Conservation (phyloP, 139 green algal genomes). For the Volvox reticuliferus region DNA sequence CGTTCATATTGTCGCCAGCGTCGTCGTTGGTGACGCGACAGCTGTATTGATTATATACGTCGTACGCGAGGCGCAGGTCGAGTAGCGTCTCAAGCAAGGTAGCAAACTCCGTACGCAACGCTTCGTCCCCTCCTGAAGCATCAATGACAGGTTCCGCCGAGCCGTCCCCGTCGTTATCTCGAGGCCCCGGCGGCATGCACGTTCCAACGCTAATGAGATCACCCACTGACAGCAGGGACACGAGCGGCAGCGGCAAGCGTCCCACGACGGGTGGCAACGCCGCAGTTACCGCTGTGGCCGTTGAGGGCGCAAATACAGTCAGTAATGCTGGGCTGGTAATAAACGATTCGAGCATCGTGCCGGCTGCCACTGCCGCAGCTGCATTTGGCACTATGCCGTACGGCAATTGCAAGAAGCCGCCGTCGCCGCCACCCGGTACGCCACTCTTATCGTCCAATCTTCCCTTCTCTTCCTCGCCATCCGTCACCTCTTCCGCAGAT, state of each 20-base stretch:
- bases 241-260: slow-evolving; percentile 40
- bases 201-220: background rate
- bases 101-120: slow-evolving; percentile 58
- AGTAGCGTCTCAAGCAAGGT: slow-evolving; percentile 72
- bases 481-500: background rate
- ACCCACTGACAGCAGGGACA: slow-evolving; percentile 27
- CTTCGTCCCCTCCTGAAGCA: background rate
- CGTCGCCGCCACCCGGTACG: background rate
- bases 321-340: background rate
- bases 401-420: background rate
- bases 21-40: background rate
- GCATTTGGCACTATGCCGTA: slow-evolving; percentile 8
- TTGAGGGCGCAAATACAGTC: slow-evolving; percentile 23
- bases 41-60: slow-evolving; percentile 1
- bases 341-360: slow-evolving; percentile 7
- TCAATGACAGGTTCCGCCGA: no score
- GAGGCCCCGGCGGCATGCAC: background rate
- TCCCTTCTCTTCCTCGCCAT: background rate
- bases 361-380: background rate
- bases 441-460: background rate
- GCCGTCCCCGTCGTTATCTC: no score
- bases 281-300: slow-evolving; percentile 22
- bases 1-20: background rate
- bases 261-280: slow-evolving; percentile 47
- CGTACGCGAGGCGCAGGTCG: slow-evolving; percentile 60